Base-by-base conservation (phyloP, 2,329 filamentous ascomycete species). In the Aspergillus awamori region DNA sequence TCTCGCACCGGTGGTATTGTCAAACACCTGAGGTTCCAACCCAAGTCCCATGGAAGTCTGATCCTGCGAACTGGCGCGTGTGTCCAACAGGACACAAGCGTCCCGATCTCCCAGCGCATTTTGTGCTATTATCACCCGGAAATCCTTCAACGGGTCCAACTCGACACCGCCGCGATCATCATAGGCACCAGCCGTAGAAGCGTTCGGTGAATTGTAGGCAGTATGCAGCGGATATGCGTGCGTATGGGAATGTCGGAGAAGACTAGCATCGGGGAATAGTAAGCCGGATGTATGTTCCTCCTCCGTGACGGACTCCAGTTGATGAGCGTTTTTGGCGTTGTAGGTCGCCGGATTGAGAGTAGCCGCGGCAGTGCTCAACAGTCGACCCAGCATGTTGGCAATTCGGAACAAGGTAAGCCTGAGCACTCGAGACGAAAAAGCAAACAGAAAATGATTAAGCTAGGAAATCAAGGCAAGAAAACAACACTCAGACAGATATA, bases 251-350 rank as follows among this genome's bases (percentile, higher is more conserved):
- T 72, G 76, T 58, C 76, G 75, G 58, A 78, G 77, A 13, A 77
- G 70, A 60, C 72, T 79, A 43, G 75, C 74, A 68, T 81, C 79
- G 36, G 80, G 80, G 63, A 81, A 82, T 57, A 82, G 70, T 49
- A 82, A 74, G 41, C 78, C 77, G 49, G 79, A 79, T 5, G 80
- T 82, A 64, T 82, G 80, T 63, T 80, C 79, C 65, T 82, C 80
- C 63, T 82, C 80, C 1, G 79, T 81, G 24, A 80, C 77, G 24
- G 80, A 82, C 65, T 82, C 80, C 20, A 80, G 75, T 30, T 76
- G 74, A 24, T 73, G 69, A 15, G 73, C 64, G 61, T 73, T 76
- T 59, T 77, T 74, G 47, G 73, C 69, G 43, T 73, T 72, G 61
- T 79, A 78, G 6, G 71, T 65, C n/a, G 76, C 69, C 17, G 78